Evolutionary conservation across 306 rosid genomes (phyloP).

Genomic region (Vigna angularis): DNA sequence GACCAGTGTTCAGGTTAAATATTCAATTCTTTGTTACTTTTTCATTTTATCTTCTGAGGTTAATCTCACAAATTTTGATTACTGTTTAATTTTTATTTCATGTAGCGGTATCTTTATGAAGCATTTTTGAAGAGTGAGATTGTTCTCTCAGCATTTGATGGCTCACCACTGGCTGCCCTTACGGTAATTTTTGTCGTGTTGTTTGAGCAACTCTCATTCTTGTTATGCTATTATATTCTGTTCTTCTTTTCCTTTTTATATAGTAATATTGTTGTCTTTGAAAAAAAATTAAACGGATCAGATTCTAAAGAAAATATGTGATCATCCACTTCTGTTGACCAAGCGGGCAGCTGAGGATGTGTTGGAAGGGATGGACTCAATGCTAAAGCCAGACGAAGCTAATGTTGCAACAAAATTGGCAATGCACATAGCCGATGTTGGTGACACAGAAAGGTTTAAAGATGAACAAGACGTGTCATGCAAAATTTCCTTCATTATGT

Average conservation of each 20-base stretch:
- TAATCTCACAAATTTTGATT: slow-evolving; percentile 1
- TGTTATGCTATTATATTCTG: slow-evolving; percentile 2
- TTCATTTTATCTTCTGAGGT: slow-evolving; percentile 26
- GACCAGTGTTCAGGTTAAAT: slow-evolving; percentile 78
- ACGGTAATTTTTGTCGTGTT: slow-evolving; percentile 59
- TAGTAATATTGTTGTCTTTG: slow-evolving; percentile 17
- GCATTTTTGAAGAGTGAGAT: slow-evolving; percentile 83
- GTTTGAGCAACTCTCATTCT: slow-evolving; percentile 29
- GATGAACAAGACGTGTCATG: slow-evolving; percentile 73
- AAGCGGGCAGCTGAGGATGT: slow-evolving; percentile 96
- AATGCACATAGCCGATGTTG: slow-evolving; percentile 78
- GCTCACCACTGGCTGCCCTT: slow-evolving; percentile 90
- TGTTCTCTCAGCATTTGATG: slow-evolving; percentile 94
- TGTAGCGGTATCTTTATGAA: slow-evolving; percentile 82
- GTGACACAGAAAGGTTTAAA: slow-evolving; percentile 65
- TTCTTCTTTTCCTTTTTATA: not conserved
- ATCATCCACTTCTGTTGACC: slow-evolving; percentile 88
- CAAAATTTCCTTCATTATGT: slow-evolving; percentile 83
- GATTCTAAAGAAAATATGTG: slow-evolving; percentile 93
- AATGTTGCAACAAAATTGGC: slow-evolving; percentile 77
- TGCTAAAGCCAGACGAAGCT: slow-evolving; percentile 72
- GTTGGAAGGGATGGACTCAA: slow-evolving; percentile 84
- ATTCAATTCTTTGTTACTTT: slow-evolving; percentile 30
- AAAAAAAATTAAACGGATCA: slow-evolving; percentile 44
- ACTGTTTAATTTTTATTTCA: slow-evolving; percentile 32